Evolutionary conservation across 2,329 filamentous ascomycete genomes (phyloP), one percentile per base, ranked within the genome.

Genomic region (Fusarium devonianum): DNA sequence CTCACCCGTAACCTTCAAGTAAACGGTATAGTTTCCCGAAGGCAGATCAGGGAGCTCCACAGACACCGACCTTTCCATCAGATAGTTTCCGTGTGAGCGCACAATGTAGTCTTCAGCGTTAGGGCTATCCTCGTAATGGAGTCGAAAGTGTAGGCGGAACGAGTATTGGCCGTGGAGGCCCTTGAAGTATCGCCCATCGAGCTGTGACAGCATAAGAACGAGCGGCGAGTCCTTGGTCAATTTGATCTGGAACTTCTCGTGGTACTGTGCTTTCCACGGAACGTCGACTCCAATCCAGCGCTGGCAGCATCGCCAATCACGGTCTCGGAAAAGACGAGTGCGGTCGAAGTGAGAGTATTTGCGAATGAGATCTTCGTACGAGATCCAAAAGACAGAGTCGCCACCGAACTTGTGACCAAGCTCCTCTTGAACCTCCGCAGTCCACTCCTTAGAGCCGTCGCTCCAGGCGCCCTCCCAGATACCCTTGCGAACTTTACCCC

Each of bases 331-430:
- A 13, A 87, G 77, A 1, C 84, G 76, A 0, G 84, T 87, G 11
- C 83, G 77, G 62, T 87, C 83, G 42, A 87, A 80, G 56, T 79
- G 77, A 37, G 80, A 78, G 62, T 82, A 87, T 61, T 86, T 86
- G 55, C 79, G 78, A 10, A 87, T 76, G 41, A 87, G 73, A 59
- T 87, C 84, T 39, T 81, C 75, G 61, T 84, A 86, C 2, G 80
- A 77, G 49, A 86, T 85, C 83, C 83, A 86, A 62, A 86, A 86
- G 10, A 83, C 80, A 1, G 81, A 83, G 59, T 86, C 83, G 55
- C 80, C 81, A 16, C 83, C 82, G 47, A 86, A 86, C 21, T 76
- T 77, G 62, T 85, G 82, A 30, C 73, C 75, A 1, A 86, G 76
- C 65, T 85, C 82, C 48, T 77, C 71, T 38, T 84, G 79, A 25